A percentile compares a stretch with the other conserved stretches of the same genome.
Evolutionary conservation across 805 yeast species (phyloP).

Genomic region (Ogataea neopini): DNA sequence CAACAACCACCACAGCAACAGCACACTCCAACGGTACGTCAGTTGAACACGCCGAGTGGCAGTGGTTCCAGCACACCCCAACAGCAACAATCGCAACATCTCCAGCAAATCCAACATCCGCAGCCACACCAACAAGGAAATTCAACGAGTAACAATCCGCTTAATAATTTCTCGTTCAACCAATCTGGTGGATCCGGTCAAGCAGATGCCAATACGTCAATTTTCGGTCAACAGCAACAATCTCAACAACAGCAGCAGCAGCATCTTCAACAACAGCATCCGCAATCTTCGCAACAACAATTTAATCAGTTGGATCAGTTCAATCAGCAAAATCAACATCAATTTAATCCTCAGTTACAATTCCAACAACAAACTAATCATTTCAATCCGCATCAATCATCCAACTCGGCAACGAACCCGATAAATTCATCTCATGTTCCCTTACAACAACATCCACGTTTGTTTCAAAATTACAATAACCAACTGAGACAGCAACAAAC

Average conservation of each 20-base stretch:
- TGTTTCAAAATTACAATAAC: conserved; percentile 18
- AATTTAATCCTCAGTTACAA: conserved; percentile 7
- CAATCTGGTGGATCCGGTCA: conserved; percentile 10
- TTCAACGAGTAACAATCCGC: conserved; percentile 6
- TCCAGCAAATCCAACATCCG: neutral
- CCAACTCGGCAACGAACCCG: conserved; percentile 6
- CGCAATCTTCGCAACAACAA: conserved; percentile 7
- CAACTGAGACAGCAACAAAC: conserved; percentile 20
- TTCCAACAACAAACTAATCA: conserved; percentile 9
- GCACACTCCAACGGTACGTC: conserved; percentile 4
- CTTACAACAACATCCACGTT: conserved; percentile 20
- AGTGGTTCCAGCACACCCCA: neutral
- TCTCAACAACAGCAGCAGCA: conserved; percentile 10
- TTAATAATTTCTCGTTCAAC: conserved; percentile 26
- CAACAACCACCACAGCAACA: conserved; percentile 14
- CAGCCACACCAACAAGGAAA: conserved; percentile 1
- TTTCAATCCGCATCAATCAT: neutral
- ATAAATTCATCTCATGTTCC: conserved; percentile 9
- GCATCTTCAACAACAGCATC: conserved; percentile 2
- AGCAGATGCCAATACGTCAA: conserved; percentile 5
- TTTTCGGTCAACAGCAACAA: conserved; percentile 17
- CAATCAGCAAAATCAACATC: conserved; percentile 21
- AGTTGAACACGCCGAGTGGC: neutral
- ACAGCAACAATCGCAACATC: neutral
- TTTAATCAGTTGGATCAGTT: conserved; percentile 11